Conservation (phyloP, 768 basidiomycete species). For the Rhizopogon salebrosus region DNA sequence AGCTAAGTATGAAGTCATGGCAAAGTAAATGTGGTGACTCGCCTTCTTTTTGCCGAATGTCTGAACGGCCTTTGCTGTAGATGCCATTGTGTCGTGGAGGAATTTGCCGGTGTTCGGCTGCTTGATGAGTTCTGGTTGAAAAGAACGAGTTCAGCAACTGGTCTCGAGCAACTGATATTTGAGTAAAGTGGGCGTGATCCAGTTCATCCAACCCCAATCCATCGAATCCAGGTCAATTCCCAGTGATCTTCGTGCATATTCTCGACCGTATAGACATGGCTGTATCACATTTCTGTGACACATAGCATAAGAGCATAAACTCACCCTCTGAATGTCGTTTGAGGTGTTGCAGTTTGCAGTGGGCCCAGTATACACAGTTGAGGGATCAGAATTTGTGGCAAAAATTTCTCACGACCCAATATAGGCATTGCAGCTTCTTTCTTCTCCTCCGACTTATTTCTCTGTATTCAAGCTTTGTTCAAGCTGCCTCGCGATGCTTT, state of each 20-base stretch:
- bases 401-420: slow-evolving; percentile 20
- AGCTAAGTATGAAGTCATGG: slow-evolving; percentile 4
- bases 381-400: neutral
- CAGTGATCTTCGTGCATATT: slow-evolving; percentile 17
- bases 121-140: slow-evolving; percentile 12
- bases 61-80: slow-evolving; percentile 85
- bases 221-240: slow-evolving; percentile 36
- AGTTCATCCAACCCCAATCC: slow-evolving; percentile 32
- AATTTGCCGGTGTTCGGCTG: slow-evolving; percentile 14
- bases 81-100: slow-evolving; percentile 48
- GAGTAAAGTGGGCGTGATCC: neutral
- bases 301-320: slow-evolving; percentile 17
- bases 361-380: slow-evolving; percentile 1
- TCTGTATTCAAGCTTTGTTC: neutral
- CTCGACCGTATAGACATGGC: neutral
- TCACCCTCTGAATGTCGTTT: slow-evolving; percentile 35
- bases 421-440: slow-evolving; percentile 12
- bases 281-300: neutral
- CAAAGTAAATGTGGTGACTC: slow-evolving; percentile 20
- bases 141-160: slow-evolving; percentile 12
- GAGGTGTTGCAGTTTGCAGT: slow-evolving; percentile 17
- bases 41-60: slow-evolving; percentile 99
- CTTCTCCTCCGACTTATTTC: neutral
- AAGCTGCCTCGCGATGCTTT: slow-evolving; percentile 12
- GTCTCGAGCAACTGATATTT: slow-evolving; percentile 1